Conservation (phyloP, 768 basidiomycete genomes). For the Mycena filopes region DNA sequence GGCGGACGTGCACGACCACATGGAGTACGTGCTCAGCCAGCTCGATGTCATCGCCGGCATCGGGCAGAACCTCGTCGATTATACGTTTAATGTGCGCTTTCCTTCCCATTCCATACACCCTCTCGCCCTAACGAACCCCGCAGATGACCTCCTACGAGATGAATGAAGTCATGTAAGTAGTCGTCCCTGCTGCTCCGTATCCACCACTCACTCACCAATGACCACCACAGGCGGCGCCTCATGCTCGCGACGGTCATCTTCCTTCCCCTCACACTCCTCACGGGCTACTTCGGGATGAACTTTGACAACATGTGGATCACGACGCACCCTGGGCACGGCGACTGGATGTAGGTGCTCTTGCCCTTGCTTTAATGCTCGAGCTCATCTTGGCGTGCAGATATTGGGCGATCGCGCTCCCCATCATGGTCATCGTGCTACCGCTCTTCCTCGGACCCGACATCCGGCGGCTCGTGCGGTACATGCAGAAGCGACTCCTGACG, state of each 20-base stretch:
- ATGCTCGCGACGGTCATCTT: constrained; percentile 77
- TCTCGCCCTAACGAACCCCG: background rate
- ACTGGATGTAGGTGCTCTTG: constrained; percentile 52
- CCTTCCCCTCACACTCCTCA: constrained; percentile 73
- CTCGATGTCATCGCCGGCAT: constrained; percentile 80
- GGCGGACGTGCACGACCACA: constrained; percentile 83
- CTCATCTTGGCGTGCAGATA: constrained; percentile 51
- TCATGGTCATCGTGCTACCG: constrained; percentile 62
- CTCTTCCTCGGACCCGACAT: constrained; percentile 65
- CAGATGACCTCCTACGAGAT: constrained; percentile 77
- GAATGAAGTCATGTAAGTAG: constrained; percentile 57
- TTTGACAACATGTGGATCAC: constrained; percentile 63
- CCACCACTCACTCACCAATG: constrained; percentile 27
- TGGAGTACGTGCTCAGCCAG: constrained; percentile 75
- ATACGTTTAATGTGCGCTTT: constrained; percentile 74
- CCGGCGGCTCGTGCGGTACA: constrained; percentile 52
- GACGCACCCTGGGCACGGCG: constrained; percentile 49
- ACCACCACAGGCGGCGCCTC: constrained; percentile 55
- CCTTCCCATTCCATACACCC: background rate
- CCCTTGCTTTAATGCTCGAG: background rate
- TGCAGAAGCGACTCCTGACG: constrained; percentile 50
- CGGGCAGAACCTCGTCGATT: constrained; percentile 76
- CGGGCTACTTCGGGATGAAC: constrained; percentile 65
- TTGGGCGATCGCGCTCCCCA: constrained; percentile 71
- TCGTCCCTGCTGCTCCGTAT: constrained; percentile 43